A percentile compares a stretch with the other conserved stretches of the same genome.
These are phyloP conservation scores for Alternaria sp. DNA, from an alignment of 2,329 filamentous ascomycete species.

Conservation along the genomic window DNA sequence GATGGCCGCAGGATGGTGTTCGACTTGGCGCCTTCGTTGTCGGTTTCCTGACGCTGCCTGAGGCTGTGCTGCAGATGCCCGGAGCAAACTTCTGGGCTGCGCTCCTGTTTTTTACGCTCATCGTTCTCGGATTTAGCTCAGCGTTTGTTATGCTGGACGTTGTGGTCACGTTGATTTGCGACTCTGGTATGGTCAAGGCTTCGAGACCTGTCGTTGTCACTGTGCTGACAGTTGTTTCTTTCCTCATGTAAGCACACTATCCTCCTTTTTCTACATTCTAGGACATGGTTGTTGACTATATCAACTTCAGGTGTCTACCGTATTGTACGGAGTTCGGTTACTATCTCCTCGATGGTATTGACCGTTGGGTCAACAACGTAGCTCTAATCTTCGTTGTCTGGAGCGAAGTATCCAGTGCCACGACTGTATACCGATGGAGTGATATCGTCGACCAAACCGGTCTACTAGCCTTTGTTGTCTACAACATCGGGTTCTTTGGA, in stretches of 20 bases:
- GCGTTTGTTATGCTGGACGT: slow-evolving; percentile 68
- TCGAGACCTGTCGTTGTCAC: slow-evolving; percentile 62
- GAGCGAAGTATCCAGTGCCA: slow-evolving; percentile 62
- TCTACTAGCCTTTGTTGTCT: slow-evolving; percentile 54
- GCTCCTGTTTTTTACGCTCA: slow-evolving; percentile 66
- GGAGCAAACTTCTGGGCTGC: slow-evolving; percentile 67
- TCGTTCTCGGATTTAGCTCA: slow-evolving; percentile 66
- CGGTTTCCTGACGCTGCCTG: slow-evolving; percentile 66
- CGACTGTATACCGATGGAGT: slow-evolving; percentile 63
- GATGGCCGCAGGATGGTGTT: slow-evolving; percentile 56
- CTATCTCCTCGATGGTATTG: slow-evolving; percentile 63
- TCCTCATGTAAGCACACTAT: slow-evolving; percentile 52
- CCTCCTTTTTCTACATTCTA: background rate
- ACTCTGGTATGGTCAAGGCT: slow-evolving; percentile 58
- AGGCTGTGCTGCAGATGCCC: slow-evolving; percentile 65
- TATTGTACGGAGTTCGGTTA: slow-evolving; percentile 68
- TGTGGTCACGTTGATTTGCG: slow-evolving; percentile 63
- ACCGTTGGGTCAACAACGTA: slow-evolving; percentile 65
- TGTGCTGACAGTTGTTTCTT: slow-evolving; percentile 58
- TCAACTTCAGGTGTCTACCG: slow-evolving; percentile 54
- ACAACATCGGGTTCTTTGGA: slow-evolving; percentile 63
- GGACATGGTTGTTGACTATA: background rate
- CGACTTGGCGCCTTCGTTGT: slow-evolving; percentile 64
- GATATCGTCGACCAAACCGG: slow-evolving; percentile 59
- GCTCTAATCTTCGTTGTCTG: slow-evolving; percentile 64